Base-by-base conservation (phyloP, 1,284 basidiomycete genomes). In the Naganishia albida region DNA sequence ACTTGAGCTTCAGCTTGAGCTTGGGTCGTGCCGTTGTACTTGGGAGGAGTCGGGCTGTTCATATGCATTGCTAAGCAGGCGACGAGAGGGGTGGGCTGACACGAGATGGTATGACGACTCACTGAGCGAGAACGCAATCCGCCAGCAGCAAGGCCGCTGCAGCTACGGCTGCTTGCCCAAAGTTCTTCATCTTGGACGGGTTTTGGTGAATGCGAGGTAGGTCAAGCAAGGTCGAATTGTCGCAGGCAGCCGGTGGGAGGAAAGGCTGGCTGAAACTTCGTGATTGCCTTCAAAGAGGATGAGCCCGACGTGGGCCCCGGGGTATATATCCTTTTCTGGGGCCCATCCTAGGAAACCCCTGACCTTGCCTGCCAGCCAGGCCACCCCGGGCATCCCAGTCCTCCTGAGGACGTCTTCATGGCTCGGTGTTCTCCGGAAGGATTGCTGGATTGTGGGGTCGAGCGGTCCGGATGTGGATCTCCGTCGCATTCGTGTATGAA, bases 1-100 rank as follows among this genome's bases (percentile, higher is more conserved):
- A 72, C 67, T 20, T 71, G 69, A 8, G 69, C 50, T 40, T 65
- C 63, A 23, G 48, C 34, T 26, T 65, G 54, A 2, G 40, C 46
- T 15, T 50, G 54, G 12, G 63, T 51, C 16, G 63, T 50, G n/a
- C 54, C 54, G 20, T 42, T 65, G 54, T 65, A 65, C 15, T 18
- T 20, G 10, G 63, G 55, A 43, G 63, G 63, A 10, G 63, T 65
- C 8, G 63, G 54, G 57, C 57, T 60, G 48, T 38, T 38, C 7
- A 16, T 15, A 28, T 34, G n/a, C 16, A 30, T 16, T 15, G 16
- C 18, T 25, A 48, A 40, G 30, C 23, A 7, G 28, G 34, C 18
- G 4, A 3, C 7, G 0, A 4, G 20, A 18, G 38, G 42, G 23
- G 12, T 2, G 10, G n/a, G 12, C 10, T 28, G n/a, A 42, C 3